A percentile compares a stretch with the other conserved stretches of the same genome.
These are phyloP conservation scores for Paramecium sonneborni DNA, from an alignment of 73 alveolate genomes.

Conservation along the genomic window DNA sequence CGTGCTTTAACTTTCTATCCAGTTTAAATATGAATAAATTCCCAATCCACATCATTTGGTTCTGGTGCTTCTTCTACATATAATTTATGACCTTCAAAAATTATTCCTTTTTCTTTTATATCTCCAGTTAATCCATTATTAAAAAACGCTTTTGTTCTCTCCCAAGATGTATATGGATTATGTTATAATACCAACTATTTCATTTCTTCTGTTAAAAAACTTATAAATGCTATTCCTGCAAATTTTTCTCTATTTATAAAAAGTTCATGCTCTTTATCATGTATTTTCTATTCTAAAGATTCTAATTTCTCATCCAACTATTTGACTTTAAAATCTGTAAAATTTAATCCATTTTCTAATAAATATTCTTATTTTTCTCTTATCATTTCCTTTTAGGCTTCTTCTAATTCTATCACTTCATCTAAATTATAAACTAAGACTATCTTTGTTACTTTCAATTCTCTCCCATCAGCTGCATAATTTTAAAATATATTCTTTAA, in stretches of 20 bases:
- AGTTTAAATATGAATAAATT: constrained; percentile 59
- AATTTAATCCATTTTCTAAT: constrained; percentile 25
- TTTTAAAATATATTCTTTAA: constrained; percentile 41
- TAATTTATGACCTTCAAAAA: constrained; percentile 57
- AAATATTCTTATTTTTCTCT: constrained; percentile 39
- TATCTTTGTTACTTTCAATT: constrained; percentile 12
- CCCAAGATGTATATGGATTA: constrained; percentile 51
- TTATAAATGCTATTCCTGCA: constrained; percentile 66
- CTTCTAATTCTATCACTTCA: constrained; percentile 57
- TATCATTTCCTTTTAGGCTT: constrained; percentile 3
- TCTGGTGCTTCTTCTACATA: constrained; percentile 67
- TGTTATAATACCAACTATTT: constrained; percentile 43
- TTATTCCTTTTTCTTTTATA: not conserved
- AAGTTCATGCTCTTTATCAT: constrained; percentile 27
- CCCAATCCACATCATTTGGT: constrained; percentile 71
- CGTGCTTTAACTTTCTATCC: constrained; percentile 55
- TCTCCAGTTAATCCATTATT: constrained; percentile 48
- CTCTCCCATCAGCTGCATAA: constrained; percentile 62
- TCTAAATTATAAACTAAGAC: constrained; percentile 61
- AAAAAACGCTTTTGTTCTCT: constrained; percentile 51
- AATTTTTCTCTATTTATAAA: constrained; percentile 17
- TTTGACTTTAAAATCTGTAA: constrained; percentile 43
- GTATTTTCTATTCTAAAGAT: constrained; percentile 49
- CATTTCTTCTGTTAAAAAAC: constrained; percentile 57
- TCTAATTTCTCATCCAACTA: constrained; percentile 57